Evolutionary conservation across 257 asterid genomes (phyloP), one percentile per base, ranked within the genome.

Genomic region (Striga asiatica): DNA sequence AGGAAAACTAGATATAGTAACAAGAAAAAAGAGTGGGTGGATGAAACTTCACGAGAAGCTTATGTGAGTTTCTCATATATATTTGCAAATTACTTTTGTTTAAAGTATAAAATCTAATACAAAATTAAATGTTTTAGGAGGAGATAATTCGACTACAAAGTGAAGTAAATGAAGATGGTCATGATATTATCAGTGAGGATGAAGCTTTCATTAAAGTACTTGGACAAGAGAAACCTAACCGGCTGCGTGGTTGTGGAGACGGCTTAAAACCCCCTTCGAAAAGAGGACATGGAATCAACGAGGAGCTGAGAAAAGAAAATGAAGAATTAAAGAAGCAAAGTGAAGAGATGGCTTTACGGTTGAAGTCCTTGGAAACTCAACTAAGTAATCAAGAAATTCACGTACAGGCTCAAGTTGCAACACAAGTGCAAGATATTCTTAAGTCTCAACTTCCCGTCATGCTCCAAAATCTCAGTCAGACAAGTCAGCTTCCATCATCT

Each of bases 211-310:
- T 52, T 1, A 27, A 25, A 0, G 43, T 52, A 14, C 56, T 50
- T 50, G 56, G 23, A n/a, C 39, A 25, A 13, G 38, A 50, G 10
- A 50, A 50, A 9, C 10, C 58, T 3, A 52, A 13, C 14, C 22
- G 56, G 16, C 6, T 50, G 3, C 55, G 54, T 42, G 63, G 63
- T 16, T 58, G 63, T 25, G 63, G 54, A 10, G 42, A 42, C 42
- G 42, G 43, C 17, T 4, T 58, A 18, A 42, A 58, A 14, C 43
- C 54, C 10, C 39, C 62, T 4, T 25, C 38, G 0, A 41, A 57
- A 25, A 42, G 18, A 57, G 41, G 53, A 6, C 17, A 24, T 7
- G 28, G 20, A 19, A 5, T 43, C 6, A 43, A 58, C 16, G 6
- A 8, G 11, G 61, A 58, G 28, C 25, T 43, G 6, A 32, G 10